These are phyloP conservation scores for Ceriops decandra DNA, from an alignment of 345 rosid species.

Conservation along the genomic window DNA sequence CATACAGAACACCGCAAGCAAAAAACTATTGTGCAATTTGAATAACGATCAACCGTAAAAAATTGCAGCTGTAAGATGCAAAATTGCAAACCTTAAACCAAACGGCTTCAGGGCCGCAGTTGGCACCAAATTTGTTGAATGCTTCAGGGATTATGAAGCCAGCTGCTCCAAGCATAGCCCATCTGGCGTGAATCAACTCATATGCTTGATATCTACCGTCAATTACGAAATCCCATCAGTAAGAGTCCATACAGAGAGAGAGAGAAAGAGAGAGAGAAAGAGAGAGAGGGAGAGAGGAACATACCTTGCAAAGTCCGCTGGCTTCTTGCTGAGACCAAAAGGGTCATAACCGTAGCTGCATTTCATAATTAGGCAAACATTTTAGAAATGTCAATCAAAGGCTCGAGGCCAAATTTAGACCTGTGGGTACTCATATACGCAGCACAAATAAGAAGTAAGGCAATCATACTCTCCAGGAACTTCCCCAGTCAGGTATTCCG, in stretches of 20 bases:
- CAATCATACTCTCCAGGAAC: slow-evolving; percentile 90
- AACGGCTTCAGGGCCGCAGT: slow-evolving; percentile 98
- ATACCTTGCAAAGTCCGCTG: slow-evolving; percentile 88
- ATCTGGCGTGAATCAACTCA: slow-evolving; percentile 87
- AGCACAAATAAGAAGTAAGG: background rate
- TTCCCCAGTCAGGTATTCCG: slow-evolving; percentile 93
- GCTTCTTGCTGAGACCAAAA: slow-evolving; percentile 92
- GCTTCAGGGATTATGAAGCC: slow-evolving; percentile 95
- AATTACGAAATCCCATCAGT: background rate
- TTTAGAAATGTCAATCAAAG: background rate
- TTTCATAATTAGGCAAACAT: background rate
- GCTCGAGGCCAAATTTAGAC: background rate
- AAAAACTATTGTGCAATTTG: no score
- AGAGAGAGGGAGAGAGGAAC: slow-evolving; percentile 5
- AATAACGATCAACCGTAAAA: background rate
- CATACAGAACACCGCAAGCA: background rate
- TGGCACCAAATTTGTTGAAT: slow-evolving; percentile 91
- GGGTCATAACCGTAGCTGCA: slow-evolving; percentile 97
- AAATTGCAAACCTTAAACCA: slow-evolving; percentile 71
- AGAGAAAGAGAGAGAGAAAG: background rate
- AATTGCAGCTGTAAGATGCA: background rate
- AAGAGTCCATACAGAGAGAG: background rate
- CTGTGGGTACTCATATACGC: background rate
- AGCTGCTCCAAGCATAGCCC: slow-evolving; percentile 99
- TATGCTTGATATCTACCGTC: slow-evolving; percentile 73